Evolutionary conservation across 2,329 filamentous ascomycete genomes (phyloP).

Genomic region (Fusarium solani-melongenae): DNA sequence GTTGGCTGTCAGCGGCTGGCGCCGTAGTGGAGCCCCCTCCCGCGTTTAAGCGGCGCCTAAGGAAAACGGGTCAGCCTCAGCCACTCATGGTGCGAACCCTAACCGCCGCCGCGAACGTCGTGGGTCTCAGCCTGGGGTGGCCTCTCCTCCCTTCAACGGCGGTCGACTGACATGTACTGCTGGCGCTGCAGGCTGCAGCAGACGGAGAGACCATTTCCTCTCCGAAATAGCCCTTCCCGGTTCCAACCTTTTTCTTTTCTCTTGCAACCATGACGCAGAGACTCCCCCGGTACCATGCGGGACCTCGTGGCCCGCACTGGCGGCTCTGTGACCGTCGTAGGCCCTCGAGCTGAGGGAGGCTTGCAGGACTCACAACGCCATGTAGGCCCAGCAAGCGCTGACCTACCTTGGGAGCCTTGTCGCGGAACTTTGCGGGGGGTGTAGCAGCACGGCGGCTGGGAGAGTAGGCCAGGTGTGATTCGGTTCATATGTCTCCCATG

Average conservation of each 20-base stretch:
- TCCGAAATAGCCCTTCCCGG: neutral
- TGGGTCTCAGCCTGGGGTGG: conserved; percentile 16
- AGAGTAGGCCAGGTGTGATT: conserved; percentile 6
- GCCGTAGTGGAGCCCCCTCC: conserved; percentile 17
- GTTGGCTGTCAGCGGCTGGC: conserved; percentile 30
- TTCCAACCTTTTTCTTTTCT: conserved; percentile 6
- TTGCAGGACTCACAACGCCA: conserved; percentile 33
- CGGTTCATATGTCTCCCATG: conserved; percentile 31
- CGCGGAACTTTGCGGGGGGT: conserved; percentile 9
- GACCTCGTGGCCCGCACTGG: conserved; percentile 25
- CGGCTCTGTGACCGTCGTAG: conserved; percentile 22
- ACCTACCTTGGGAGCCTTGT: conserved; percentile 8
- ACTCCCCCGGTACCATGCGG: neutral
- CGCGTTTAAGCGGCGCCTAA: conserved; percentile 33
- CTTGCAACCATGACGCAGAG: conserved; percentile 23
- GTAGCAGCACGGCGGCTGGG: conserved; percentile 10
- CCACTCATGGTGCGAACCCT: conserved; percentile 38
- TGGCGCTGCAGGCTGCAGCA: neutral
- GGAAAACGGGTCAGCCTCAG: conserved; percentile 16
- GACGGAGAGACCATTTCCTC: neutral
- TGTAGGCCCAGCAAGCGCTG: conserved; percentile 33
- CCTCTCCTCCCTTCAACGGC: conserved; percentile 11
- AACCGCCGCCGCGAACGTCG: conserved; percentile 39
- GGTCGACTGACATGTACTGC: neutral
- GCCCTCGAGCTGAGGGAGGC: conserved; percentile 34